phyloP scores from a whole-genome alignment of 495 filamentous ascomycete genomes.

The Aspergillus haitiensis region DNA sequence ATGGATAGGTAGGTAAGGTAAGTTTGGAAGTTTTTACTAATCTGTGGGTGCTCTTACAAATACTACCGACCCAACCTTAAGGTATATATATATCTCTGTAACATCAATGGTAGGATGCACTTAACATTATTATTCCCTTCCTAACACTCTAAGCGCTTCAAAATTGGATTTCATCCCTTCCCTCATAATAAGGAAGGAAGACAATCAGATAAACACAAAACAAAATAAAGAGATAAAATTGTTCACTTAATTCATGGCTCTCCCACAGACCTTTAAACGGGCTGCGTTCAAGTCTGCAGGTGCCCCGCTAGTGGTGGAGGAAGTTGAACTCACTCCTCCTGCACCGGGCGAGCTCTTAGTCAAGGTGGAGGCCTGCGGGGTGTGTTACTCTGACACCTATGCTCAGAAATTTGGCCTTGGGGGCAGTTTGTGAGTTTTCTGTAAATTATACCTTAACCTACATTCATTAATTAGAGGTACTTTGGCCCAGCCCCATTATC shows the following conservation, averaged over 20 bases:
- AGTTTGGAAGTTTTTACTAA: no score
- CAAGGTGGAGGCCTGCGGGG: conserved; percentile 55
- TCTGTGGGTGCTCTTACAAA: no score
- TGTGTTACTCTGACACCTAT: conserved; percentile 50
- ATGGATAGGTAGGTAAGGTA: no score
- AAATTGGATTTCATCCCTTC: no score
- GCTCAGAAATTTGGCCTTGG: conserved; percentile 38
- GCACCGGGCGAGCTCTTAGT: conserved; percentile 47
- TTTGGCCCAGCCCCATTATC: conserved; percentile 39
- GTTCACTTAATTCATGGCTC: conserved; percentile 16
- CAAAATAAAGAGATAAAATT: background rate
- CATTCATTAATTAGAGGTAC: background rate
- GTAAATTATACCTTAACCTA: background rate
- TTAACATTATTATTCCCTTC: no score
- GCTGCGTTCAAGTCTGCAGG: conserved; percentile 43
- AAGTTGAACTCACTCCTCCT: conserved; percentile 45
- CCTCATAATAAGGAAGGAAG: background rate
- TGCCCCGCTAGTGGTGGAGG: conserved; percentile 41
- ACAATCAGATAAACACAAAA: background rate
- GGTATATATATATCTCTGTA: no score
- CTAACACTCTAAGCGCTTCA: no score
- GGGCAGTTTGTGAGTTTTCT: conserved; percentile 36
- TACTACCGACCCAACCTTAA: no score
- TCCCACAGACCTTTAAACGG: conserved; percentile 53
- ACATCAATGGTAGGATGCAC: no score